phyloP scores from a whole-genome alignment of 2,329 filamentous ascomycete genomes.

The Clarireedia homoeocarpa region DNA sequence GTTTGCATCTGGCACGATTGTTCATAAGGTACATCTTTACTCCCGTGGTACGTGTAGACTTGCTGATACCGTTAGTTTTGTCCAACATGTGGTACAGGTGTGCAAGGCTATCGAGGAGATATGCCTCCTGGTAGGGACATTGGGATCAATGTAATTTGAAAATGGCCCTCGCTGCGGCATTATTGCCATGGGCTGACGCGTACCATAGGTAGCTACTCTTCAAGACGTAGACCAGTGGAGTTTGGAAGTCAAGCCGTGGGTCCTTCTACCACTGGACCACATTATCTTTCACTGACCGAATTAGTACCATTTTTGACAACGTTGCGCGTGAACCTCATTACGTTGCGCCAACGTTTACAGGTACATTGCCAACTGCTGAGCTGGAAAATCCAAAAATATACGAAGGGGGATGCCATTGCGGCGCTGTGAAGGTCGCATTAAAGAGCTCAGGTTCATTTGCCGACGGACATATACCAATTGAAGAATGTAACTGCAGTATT shows the following conservation, averaged over 20 bases:
- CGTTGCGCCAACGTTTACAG: conserved; percentile 8
- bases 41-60: not conserved
- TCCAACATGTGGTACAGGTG: conserved; percentile 39
- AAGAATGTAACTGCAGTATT: conserved; percentile 20
- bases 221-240: conserved; percentile 16
- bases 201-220: conserved; percentile 14
- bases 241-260: conserved; percentile 12
- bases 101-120: conserved; percentile 30
- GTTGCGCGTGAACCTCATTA: conserved; percentile 14
- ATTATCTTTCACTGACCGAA: not conserved
- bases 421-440: conserved; percentile 17
- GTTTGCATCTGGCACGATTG: conserved; percentile 33
- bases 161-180: not conserved
- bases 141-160: conserved; percentile 36
- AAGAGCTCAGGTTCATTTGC: conserved; percentile 9
- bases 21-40: conserved; percentile 34
- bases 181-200: not conserved
- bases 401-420: conserved; percentile 23
- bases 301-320: conserved; percentile 14
- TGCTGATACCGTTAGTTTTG: conserved; percentile 38
- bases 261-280: not conserved
- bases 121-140: conserved; percentile 27
- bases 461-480: conserved; percentile 2
- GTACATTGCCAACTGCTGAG: conserved; percentile 10
- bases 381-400: conserved; percentile 18